A percentile compares a stretch with the other conserved stretches of the same genome.
Conservation (phyloP, 106 monocot species). For the Dioscorea zingiberensis region DNA sequence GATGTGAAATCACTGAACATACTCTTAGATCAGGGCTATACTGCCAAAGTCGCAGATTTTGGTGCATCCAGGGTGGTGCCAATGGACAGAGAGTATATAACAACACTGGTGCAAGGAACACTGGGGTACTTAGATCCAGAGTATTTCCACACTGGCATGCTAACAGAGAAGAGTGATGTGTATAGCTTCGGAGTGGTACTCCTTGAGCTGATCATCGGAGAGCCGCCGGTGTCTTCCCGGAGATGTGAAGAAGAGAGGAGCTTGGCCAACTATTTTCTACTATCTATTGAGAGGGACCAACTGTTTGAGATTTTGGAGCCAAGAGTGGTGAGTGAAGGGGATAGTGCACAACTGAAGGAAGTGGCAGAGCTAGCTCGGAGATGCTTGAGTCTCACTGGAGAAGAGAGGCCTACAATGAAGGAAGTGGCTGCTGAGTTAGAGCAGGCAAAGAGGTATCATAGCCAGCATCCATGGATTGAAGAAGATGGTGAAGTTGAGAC, state of each 20-base stretch:
- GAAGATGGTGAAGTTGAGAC: no score
- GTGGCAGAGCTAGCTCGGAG: constrained; percentile 30
- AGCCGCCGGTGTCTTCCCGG: constrained; percentile 24
- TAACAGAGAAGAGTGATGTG: constrained; percentile 52
- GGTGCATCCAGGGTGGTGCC: constrained; percentile 39
- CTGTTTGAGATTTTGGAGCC: constrained; percentile 8
- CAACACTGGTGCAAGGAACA: constrained; percentile 36
- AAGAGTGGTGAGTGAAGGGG: constrained; percentile 23
- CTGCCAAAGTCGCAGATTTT: constrained; percentile 48
- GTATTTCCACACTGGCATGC: constrained; percentile 19
- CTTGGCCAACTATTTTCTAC: constrained; percentile 12
- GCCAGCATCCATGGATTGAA: no score
- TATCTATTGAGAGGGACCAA: constrained; percentile 3
- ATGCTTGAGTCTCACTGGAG: constrained; percentile 32
- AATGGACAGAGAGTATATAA: constrained; percentile 13
- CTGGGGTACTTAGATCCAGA: constrained; percentile 46
- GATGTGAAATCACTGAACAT: constrained; percentile 45
- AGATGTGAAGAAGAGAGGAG: constrained; percentile 15
- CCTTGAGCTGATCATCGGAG: constrained; percentile 34
- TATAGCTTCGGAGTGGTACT: constrained; percentile 61
- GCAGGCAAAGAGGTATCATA: no score
- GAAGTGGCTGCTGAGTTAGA: constrained; percentile 25
- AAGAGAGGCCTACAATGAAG: constrained; percentile 34
- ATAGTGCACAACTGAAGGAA: neutral
- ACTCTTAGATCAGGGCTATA: constrained; percentile 30